A percentile compares a stretch with the other conserved stretches of the same genome.
phyloP scores from a whole-genome alignment of 805 yeast genomes.

The Starmera caribaea region DNA sequence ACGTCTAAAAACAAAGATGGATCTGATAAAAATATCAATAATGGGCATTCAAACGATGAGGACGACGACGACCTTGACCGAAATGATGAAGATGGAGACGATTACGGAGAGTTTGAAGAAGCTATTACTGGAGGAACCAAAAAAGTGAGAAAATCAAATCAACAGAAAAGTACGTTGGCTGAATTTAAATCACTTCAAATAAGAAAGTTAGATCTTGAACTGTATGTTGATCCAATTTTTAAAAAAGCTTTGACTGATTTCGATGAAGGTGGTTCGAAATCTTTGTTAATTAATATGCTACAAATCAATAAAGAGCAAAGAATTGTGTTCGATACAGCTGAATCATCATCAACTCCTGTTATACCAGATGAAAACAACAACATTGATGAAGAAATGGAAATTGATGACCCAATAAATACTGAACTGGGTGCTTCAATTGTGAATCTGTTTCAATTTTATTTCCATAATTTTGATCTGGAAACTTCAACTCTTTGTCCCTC shows the following conservation, averaged over 20 bases:
- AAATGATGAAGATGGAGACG: conserved; percentile 7
- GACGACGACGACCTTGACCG: conserved; percentile 19
- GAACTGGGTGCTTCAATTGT: not conserved
- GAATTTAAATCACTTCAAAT: conserved; percentile 38
- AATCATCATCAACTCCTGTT: conserved; percentile 5
- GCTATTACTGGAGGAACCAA: conserved; percentile 15
- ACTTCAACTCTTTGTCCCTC: conserved; percentile 10
- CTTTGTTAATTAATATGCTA: conserved; percentile 52
- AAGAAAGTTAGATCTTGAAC: conserved; percentile 48
- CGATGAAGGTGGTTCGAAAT: conserved; percentile 71
- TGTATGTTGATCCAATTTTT: conserved; percentile 58
- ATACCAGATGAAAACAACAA: not conserved
- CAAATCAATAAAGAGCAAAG: conserved; percentile 41
- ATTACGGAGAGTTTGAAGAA: not conserved
- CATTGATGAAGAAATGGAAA: conserved; percentile 12
- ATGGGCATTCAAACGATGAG: conserved; percentile 14
- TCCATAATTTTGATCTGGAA: not conserved
- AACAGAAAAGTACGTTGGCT: conserved; percentile 33
- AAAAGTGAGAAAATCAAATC: conserved; percentile 13
- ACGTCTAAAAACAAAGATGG: conserved; percentile 20
- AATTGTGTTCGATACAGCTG: conserved; percentile 56
- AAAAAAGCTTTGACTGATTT: conserved; percentile 62
- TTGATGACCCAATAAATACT: conserved; percentile 6
- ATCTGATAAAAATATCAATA: conserved; percentile 11
- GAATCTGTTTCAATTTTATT: not conserved